These are phyloP conservation scores for Lepidium africanum DNA, from an alignment of 345 rosid species.

Conservation along the genomic window DNA sequence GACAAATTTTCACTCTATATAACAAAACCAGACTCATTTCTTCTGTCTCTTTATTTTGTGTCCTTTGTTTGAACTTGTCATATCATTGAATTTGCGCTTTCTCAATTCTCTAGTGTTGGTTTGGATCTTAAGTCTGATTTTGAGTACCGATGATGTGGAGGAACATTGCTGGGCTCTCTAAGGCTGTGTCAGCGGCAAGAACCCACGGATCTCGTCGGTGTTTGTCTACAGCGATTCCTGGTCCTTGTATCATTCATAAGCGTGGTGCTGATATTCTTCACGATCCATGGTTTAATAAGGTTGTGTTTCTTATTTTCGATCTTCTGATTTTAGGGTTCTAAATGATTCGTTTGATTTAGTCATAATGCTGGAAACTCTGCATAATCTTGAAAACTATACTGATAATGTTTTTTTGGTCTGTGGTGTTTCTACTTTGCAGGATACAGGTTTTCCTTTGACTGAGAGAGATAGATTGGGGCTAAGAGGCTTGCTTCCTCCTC, in stretches of 20 bases:
- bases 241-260: slow-evolving; percentile 87
- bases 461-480: slow-evolving; percentile 96
- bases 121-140: slow-evolving; percentile 35
- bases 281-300: slow-evolving; percentile 99
- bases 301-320: neutral
- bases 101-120: neutral
- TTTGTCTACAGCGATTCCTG: slow-evolving; percentile 75
- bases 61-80: neutral
- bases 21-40: neutral
- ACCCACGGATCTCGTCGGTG: slow-evolving; percentile 48
- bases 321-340: slow-evolving; percentile 5
- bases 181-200: slow-evolving; percentile 31
- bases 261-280: slow-evolving; percentile 98
- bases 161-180: slow-evolving; percentile 35
- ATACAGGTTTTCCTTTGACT: slow-evolving; percentile 87
- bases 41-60: neutral
- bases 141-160: slow-evolving; percentile 52
- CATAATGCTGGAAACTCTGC: neutral
- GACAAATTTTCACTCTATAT: neutral
- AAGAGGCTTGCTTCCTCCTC: slow-evolving; percentile 96
- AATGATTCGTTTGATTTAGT: neutral
- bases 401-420: neutral
- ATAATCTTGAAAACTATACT: neutral
- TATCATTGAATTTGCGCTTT: slow-evolving; percentile 4
- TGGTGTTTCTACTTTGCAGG: slow-evolving; percentile 38